Percentiles rank a stretch among this genome's conserved stretches.
Conservation (phyloP, 371 early-diverging fungal genomes). For the Mortierella sp. region DNA sequence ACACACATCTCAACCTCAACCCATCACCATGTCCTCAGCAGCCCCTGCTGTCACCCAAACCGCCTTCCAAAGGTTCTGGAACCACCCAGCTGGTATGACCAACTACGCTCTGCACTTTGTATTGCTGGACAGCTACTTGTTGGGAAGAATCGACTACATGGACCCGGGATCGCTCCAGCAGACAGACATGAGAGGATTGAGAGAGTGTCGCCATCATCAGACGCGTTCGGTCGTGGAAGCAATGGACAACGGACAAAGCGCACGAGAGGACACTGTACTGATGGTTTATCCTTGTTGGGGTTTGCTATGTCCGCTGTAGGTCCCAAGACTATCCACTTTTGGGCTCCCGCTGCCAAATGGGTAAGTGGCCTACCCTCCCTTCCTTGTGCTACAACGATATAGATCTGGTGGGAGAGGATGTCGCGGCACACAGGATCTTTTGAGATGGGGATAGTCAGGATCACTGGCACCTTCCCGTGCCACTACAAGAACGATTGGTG, state of each 20-base stretch:
- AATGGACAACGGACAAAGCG: no score
- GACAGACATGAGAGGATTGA: no score
- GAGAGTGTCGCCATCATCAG: no score
- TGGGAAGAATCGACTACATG: not conserved
- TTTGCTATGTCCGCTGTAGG: constrained; percentile 55
- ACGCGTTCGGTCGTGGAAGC: not conserved
- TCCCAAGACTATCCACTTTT: constrained; percentile 90
- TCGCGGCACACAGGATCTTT: no score
- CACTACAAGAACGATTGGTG: no score
- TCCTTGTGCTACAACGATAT: no score
- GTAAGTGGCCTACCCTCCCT: constrained; percentile 44
- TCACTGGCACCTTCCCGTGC: no score
- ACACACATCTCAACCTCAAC: constrained; percentile 28
- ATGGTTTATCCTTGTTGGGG: not conserved
- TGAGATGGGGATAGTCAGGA: no score
- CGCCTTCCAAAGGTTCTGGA: constrained; percentile 74
- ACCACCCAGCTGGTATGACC: constrained; percentile 80
- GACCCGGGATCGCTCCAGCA: not conserved
- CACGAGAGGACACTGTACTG: not conserved
- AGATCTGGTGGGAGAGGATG: no score
- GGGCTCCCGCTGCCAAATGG: constrained; percentile 94
- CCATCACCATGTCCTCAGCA: constrained; percentile 58
- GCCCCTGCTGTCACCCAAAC: constrained; percentile 62
- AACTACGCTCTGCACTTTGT: not conserved
- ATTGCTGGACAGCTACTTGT: not conserved